A percentile compares a stretch with the other conserved stretches of the same genome.
phyloP scores from a whole-genome alignment of 2,329 filamentous ascomycete genomes.

The Fusarium succisae region DNA sequence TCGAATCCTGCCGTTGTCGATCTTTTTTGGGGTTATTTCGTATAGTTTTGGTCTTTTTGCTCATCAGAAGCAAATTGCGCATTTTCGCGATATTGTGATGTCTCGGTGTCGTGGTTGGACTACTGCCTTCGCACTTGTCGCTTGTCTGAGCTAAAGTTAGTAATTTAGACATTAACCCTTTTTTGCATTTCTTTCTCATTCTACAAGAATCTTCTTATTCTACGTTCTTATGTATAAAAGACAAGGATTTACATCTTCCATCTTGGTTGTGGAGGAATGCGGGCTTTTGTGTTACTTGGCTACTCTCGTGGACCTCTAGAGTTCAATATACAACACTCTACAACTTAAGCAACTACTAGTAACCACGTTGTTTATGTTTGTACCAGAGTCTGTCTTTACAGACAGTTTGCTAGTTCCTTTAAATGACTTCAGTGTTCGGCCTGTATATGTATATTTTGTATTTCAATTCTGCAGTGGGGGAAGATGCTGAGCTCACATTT shows the following conservation, averaged over 20 bases:
- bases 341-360: neutral
- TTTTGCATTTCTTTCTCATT: neutral
- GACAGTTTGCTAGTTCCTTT: neutral
- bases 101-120: neutral
- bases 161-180: neutral
- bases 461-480: neutral
- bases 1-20: constrained; percentile 33
- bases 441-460: neutral
- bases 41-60: neutral
- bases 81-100: neutral
- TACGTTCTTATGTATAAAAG: neutral
- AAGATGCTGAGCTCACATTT: neutral
- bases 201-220: neutral
- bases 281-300: neutral
- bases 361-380: neutral
- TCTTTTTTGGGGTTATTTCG: neutral
- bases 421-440: neutral
- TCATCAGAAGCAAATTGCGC: neutral
- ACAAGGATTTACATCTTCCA: no score
- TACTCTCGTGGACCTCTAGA: neutral
- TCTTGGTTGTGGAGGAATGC: neutral
- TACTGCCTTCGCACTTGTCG: neutral
- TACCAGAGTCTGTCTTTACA: neutral
- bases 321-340: neutral
- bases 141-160: neutral